Conservation (phyloP, 1,284 basidiomycete species). For the Sphaerobolus stellatus region DNA sequence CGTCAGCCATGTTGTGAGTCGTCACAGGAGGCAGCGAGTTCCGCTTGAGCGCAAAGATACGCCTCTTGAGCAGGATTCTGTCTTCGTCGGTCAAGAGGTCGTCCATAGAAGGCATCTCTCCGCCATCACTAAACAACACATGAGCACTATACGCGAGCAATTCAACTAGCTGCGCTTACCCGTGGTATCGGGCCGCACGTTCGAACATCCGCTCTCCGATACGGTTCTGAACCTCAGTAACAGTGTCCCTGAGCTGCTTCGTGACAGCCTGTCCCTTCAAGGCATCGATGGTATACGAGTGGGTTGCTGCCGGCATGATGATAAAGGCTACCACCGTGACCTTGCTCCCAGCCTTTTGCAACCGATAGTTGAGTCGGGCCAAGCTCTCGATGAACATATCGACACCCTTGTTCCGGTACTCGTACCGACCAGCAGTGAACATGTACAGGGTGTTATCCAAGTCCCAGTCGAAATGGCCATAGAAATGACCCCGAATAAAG, state of each 20-base stretch:
- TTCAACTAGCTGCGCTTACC: constrained; percentile 46
- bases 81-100: constrained; percentile 88
- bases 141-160: constrained; percentile 51
- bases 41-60: constrained; percentile 94
- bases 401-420: constrained; percentile 98
- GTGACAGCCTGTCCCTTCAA: constrained; percentile 98
- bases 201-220: constrained; percentile 92
- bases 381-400: constrained; percentile 99
- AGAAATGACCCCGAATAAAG: constrained; percentile 96
- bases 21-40: constrained; percentile 90
- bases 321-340: constrained; percentile 95
- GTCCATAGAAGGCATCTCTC: constrained; percentile 67
- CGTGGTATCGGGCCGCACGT: constrained; percentile 88
- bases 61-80: constrained; percentile 92
- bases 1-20: constrained; percentile 98
- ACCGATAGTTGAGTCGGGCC: constrained; percentile 86
- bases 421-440: constrained; percentile 99
- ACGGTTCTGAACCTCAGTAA: constrained; percentile 90
- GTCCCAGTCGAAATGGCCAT: constrained; percentile 95
- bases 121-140: too few relatives aligned
- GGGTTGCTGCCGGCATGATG: constrained; percentile 96
- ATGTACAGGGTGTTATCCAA: constrained; percentile 96
- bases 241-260: constrained; percentile 93
- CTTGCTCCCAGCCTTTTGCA: constrained; percentile 79
- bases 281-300: constrained; percentile 96